Evolutionary conservation across 2,329 filamentous ascomycete genomes (phyloP).

Genomic region (Colletotrichum scovillei): DNA sequence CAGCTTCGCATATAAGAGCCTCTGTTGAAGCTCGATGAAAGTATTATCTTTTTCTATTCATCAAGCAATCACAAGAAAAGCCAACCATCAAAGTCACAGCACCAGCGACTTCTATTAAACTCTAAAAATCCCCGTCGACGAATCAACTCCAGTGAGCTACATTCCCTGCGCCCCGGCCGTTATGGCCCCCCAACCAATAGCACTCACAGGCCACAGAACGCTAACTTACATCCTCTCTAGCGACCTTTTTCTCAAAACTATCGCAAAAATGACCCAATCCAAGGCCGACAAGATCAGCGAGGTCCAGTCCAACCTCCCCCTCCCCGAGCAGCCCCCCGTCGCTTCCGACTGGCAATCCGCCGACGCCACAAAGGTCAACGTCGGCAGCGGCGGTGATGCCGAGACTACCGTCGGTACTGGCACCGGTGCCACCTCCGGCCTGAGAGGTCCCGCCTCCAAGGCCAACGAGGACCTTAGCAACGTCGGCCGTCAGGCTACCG

Average conservation of each 20-base stretch:
- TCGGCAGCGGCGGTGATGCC: constrained; percentile 69
- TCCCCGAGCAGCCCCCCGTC: constrained; percentile 81
- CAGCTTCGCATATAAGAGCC: constrained; percentile 14
- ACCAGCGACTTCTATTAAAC: not conserved
- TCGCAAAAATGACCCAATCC: constrained; percentile 54
- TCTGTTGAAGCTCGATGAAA: not conserved
- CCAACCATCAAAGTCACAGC: not conserved
- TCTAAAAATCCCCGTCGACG: not conserved
- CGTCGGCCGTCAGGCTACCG: constrained; percentile 73
- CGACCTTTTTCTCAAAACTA: not conserved
- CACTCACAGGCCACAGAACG: not conserved
- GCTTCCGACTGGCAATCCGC: constrained; percentile 83
- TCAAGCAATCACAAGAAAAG: not conserved
- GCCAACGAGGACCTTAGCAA: constrained; percentile 66
- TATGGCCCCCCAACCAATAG: not conserved
- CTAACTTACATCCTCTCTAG: constrained; percentile 8
- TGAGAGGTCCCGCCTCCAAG: constrained; percentile 70
- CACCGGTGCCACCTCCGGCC: constrained; percentile 59
- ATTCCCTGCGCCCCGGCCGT: not conserved
- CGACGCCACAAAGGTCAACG: constrained; percentile 76
- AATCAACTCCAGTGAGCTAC: constrained; percentile 4
- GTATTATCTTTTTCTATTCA: too few species aligned
- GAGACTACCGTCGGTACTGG: constrained; percentile 65
- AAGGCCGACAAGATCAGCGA: constrained; percentile 76
- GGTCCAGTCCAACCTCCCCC: constrained; percentile 78